Conservation (phyloP, 2,329 filamentous ascomycete genomes). For the Oidium heveae region DNA sequence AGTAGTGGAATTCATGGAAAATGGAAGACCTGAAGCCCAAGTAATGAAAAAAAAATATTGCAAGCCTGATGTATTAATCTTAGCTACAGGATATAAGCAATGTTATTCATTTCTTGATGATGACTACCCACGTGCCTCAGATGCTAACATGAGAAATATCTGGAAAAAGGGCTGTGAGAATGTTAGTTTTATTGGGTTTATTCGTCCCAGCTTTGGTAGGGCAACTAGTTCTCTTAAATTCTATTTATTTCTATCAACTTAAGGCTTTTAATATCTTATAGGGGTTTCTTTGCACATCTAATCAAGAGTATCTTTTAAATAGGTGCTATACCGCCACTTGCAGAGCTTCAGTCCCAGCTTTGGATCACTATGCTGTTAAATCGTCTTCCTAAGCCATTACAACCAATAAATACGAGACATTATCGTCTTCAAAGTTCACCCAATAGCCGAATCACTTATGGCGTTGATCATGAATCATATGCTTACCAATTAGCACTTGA, state of each 20-base stretch:
- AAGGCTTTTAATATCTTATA: too few species aligned
- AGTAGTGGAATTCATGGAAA: conserved; percentile 15
- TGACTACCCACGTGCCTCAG: conserved; percentile 19
- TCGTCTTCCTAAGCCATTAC: conserved; percentile 7
- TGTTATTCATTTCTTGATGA: conserved; percentile 18
- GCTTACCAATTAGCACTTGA: conserved; percentile 24
- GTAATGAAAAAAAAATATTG: conserved; percentile 10
- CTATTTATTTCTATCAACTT: conserved; percentile 2
- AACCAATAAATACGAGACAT: conserved; percentile 15
- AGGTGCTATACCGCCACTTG: conserved; percentile 22
- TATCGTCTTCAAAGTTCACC: conserved; percentile 17
- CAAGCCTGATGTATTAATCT: conserved; percentile 20
- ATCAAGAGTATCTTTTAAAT: not conserved
- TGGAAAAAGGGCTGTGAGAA: conserved; percentile 19
- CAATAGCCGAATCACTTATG: conserved; percentile 11
- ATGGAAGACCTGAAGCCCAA: conserved; percentile 10
- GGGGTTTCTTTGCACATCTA: too few species aligned
- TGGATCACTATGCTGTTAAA: conserved; percentile 20
- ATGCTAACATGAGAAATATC: conserved; percentile 26
- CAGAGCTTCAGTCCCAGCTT: conserved; percentile 23
- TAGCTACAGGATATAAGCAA: conserved; percentile 22
- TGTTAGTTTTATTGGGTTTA: conserved; percentile 22
- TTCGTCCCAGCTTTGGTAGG: conserved; percentile 19
- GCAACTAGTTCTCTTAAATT: not conserved
- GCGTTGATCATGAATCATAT: conserved; percentile 24